A percentile compares a stretch with the other conserved stretches of the same genome.
phyloP scores from a whole-genome alignment of 2,329 filamentous ascomycete species.

The Ascochyta rabiei region DNA sequence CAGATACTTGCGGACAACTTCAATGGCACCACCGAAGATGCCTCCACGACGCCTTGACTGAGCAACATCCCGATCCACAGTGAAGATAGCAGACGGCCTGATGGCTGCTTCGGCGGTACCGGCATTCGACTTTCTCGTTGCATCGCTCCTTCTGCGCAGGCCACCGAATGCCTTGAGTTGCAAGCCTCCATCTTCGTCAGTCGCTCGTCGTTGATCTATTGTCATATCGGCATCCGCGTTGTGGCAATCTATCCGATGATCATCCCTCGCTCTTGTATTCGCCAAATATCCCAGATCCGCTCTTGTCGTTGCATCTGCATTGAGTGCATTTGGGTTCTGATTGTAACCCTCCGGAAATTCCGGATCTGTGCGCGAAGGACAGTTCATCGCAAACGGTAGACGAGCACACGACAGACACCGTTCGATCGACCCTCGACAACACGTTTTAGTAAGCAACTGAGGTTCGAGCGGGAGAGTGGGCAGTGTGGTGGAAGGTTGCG shows the following conservation, averaged over 20 bases:
- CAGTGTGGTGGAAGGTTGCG: neutral
- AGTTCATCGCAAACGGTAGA: constrained; percentile 60
- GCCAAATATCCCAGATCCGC: constrained; percentile 67
- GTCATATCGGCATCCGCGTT: constrained; percentile 6
- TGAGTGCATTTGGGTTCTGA: constrained; percentile 64
- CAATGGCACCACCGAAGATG: constrained; percentile 17
- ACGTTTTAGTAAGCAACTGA: neutral
- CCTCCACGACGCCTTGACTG: neutral
- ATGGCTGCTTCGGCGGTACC: neutral
- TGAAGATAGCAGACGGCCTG: constrained; percentile 2
- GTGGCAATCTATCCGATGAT: constrained; percentile 37
- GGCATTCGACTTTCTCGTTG: neutral
- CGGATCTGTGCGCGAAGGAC: constrained; percentile 65
- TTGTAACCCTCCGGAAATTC: constrained; percentile 62
- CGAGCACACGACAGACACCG: neutral
- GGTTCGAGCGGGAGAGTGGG: neutral
- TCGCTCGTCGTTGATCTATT: neutral
- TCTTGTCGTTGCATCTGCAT: constrained; percentile 66
- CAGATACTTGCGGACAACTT: constrained; percentile 51
- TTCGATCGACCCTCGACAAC: neutral
- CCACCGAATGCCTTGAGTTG: neutral
- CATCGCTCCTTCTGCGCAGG: constrained; percentile 1
- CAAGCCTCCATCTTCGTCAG: neutral
- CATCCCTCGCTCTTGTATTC: constrained; percentile 61
- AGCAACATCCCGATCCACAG: constrained; percentile 1